phyloP scores from a whole-genome alignment of 2,329 filamentous ascomycete species.

The Leptosphaerulina australis region DNA sequence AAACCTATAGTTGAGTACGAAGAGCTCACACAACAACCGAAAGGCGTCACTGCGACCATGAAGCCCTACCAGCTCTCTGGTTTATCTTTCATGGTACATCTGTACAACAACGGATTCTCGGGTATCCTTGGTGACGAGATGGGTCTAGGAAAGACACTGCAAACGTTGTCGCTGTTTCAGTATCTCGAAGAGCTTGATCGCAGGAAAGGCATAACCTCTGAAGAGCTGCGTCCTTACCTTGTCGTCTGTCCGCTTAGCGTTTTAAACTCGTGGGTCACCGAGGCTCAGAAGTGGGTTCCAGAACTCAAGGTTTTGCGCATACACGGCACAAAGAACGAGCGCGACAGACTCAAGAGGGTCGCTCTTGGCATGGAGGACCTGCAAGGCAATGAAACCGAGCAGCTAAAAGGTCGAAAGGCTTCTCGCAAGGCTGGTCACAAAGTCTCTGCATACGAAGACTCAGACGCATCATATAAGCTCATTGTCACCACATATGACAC shows the following conservation, averaged over 20 bases:
- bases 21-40: constrained; percentile 52
- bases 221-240: constrained; percentile 85
- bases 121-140: constrained; percentile 98
- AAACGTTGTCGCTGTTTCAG: constrained; percentile 95
- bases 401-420: constrained; percentile 87
- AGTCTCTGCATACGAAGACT: constrained; percentile 36
- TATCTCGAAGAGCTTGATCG: constrained; percentile 94
- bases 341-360: constrained; percentile 71
- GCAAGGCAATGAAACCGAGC: constrained; percentile 60
- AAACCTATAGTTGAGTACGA: constrained; percentile 48
- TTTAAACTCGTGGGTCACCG: constrained; percentile 95
- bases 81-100: constrained; percentile 96
- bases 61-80: constrained; percentile 99
- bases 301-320: constrained; percentile 85
- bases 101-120: constrained; percentile 99
- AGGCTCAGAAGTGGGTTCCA: constrained; percentile 98
- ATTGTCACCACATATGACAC: constrained; percentile 97
- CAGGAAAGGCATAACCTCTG: constrained; percentile 41
- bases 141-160: constrained; percentile 99
- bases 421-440: constrained; percentile 73
- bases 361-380: constrained; percentile 54
- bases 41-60: constrained; percentile 60
- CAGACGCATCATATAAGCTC: constrained; percentile 54
- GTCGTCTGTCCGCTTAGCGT: constrained; percentile 97
- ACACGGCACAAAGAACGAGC: constrained; percentile 84